Evolutionary conservation across 768 basidiomycete genomes (phyloP).

Genomic region (Amyloporia xantha): DNA sequence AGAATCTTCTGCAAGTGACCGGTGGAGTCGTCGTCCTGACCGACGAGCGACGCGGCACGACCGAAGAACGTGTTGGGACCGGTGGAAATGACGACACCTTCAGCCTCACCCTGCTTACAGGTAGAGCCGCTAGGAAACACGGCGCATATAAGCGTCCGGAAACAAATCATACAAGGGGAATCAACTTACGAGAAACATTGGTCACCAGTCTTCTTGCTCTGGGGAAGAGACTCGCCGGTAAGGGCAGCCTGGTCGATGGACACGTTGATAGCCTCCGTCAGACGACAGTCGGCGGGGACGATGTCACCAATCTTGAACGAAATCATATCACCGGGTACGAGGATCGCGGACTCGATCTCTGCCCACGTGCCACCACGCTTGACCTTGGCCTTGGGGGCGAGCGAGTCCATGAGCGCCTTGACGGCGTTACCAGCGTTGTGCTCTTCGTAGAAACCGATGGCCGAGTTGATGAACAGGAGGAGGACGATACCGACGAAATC

Average conservation of each 20-base stretch:
- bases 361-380: constrained; percentile 79
- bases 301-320: constrained; percentile 99
- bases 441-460: constrained; percentile 98
- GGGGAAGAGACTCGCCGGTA: constrained; percentile 93
- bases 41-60: constrained; percentile 96
- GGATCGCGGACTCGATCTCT: constrained; percentile 86
- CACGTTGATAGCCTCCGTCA: constrained; percentile 93
- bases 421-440: constrained; percentile 96
- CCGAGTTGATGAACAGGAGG: constrained; percentile 88
- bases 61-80: constrained; percentile 99
- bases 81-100: constrained; percentile 97
- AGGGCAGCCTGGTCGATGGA: constrained; percentile 98
- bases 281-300: constrained; percentile 95
- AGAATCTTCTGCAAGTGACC: constrained; percentile 79
- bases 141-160: not conserved
- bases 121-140: constrained; percentile 73
- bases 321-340: constrained; percentile 94
- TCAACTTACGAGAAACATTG: constrained; percentile 94
- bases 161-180: not conserved
- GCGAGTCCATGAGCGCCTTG: constrained; percentile 98
- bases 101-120: constrained; percentile 98
- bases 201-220: constrained; percentile 86
- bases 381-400: constrained; percentile 95
- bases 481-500: constrained; percentile 96
- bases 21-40: constrained; percentile 98